phyloP scores from a whole-genome alignment of 148 eudicot species.

The Fagopyrum homotropicum region DNA sequence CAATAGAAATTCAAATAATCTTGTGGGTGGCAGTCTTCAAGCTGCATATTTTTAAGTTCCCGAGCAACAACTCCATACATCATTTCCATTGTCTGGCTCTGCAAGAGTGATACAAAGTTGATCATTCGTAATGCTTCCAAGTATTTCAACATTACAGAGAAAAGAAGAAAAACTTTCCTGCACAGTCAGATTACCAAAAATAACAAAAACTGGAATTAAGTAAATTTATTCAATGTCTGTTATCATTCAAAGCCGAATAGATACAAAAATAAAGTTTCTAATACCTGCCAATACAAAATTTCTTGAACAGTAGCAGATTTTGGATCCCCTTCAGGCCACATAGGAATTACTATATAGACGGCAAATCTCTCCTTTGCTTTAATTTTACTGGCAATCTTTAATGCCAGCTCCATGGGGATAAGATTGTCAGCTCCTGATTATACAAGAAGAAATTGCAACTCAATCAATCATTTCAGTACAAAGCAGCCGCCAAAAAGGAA shows the following conservation, averaged over 20 bases:
- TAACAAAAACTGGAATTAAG: neutral
- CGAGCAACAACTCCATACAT: slow-evolving; percentile 71
- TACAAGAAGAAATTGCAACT: slow-evolving; percentile 14
- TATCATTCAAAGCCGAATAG: neutral
- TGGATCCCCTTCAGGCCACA: slow-evolving; percentile 83
- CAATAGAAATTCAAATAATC: slow-evolving; percentile 93
- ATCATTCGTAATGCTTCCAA: neutral
- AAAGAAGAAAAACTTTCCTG: neutral
- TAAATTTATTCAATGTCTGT: neutral
- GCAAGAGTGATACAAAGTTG: slow-evolving; percentile 14
- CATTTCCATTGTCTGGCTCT: slow-evolving; percentile 87
- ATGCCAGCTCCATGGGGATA: slow-evolving; percentile 62
- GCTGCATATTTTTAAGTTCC: slow-evolving; percentile 61
- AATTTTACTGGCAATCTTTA: slow-evolving; percentile 55
- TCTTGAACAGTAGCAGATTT: slow-evolving; percentile 80
- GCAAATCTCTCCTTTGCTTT: slow-evolving; percentile 47
- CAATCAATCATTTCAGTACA: slow-evolving; percentile 7
- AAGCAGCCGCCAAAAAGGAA: neutral
- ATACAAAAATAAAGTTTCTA: slow-evolving; percentile 10
- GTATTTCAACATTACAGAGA: neutral
- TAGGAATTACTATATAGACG: slow-evolving; percentile 48
- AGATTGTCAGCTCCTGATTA: slow-evolving; percentile 60
- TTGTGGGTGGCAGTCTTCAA: slow-evolving; percentile 49
- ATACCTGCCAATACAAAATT: slow-evolving; percentile 97
- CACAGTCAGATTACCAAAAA: neutral